Base-by-base conservation (phyloP, 2,329 filamentous ascomycete species). In the Epichloe elymi region DNA sequence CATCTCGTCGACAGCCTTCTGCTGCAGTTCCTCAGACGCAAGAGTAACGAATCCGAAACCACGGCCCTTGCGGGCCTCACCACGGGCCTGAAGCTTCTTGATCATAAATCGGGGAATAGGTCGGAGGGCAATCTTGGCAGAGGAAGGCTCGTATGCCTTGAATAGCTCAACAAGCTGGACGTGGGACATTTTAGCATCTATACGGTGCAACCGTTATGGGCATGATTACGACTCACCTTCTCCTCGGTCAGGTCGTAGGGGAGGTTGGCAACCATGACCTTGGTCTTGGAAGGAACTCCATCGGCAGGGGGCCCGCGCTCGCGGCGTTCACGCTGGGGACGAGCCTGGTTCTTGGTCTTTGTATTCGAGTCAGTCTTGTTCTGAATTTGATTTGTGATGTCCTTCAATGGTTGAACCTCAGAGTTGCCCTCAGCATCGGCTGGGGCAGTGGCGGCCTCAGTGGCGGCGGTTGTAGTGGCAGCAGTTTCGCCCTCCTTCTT, bases 61-160 rank as follows among this genome's bases (percentile, higher is more conserved):
- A 76, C 93, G 93, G 55, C 93, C 93, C 85, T 98, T 98, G 76
- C 93, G 93, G 63, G 91, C 84, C 76, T 98, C 93, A 67, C 90
- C 90, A 68, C 93, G 91, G 64, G 91, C 90, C 75, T 95, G 90
- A 56, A 98, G 88, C 82, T 98, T 98, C 85, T 96, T 96, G 74
- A 98, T 93, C 93, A 98, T 98, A 79, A 97, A 98, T 64, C 91
- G 90, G 61, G 93, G 93, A 61, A 98, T 98, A 49, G 93, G 93
- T 63, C 93, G 91, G 61, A 98, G 88, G 59, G 93, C 93, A 66
- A 98, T 97, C 83, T 97, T 98, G 70, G 93, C 91, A 58, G 89
- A 94, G 61, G 85, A 85, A 55, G 93, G 93, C 67, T 89, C 79
- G 76, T 96, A 98, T 57, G 82, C 87, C 65, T 81, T 78, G 74